Evolutionary conservation across 2,329 filamentous ascomycete genomes (phyloP).

Genomic region (Botrytis aclada): DNA sequence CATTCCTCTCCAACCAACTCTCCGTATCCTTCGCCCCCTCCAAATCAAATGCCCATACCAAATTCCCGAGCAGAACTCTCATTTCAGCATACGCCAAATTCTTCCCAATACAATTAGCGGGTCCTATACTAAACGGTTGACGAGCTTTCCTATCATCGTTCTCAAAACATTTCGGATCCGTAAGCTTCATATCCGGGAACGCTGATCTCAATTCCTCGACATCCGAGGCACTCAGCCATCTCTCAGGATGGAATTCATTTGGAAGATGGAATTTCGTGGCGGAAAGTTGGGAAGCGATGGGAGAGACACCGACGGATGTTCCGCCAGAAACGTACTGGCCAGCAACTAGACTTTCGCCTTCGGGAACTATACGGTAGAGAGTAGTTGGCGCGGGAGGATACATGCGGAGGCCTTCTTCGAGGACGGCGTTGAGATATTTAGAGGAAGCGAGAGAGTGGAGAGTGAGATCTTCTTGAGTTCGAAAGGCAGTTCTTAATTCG

Average conservation of each 20-base stretch:
- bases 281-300: not conserved
- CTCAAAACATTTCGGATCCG: not conserved
- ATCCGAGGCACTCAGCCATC: slow-evolving; percentile 2
- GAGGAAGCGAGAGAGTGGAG: slow-evolving; percentile 20
- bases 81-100: slow-evolving; percentile 21
- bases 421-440: slow-evolving; percentile 19
- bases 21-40: not conserved
- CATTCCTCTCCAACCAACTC: slow-evolving; percentile 12
- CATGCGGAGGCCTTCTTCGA: slow-evolving; percentile 25
- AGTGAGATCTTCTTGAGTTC: slow-evolving; percentile 25
- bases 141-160: slow-evolving; percentile 7
- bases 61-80: slow-evolving; percentile 9
- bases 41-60: slow-evolving; percentile 17
- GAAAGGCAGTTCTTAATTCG: slow-evolving; percentile 44
- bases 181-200: not conserved
- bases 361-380: not conserved
- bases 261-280: not conserved
- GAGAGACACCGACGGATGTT: not conserved
- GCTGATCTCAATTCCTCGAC: not conserved
- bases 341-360: not conserved
- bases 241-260: slow-evolving; percentile 5
- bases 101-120: slow-evolving; percentile 16
- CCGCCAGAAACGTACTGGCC: not conserved
- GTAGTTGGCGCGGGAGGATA: slow-evolving; percentile 21
- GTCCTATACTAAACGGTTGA: slow-evolving; percentile 13